Percentiles rank a stretch among this genome's conserved stretches.
Conservation (phyloP, 306 rosid species). For the Medicago ruthenica region DNA sequence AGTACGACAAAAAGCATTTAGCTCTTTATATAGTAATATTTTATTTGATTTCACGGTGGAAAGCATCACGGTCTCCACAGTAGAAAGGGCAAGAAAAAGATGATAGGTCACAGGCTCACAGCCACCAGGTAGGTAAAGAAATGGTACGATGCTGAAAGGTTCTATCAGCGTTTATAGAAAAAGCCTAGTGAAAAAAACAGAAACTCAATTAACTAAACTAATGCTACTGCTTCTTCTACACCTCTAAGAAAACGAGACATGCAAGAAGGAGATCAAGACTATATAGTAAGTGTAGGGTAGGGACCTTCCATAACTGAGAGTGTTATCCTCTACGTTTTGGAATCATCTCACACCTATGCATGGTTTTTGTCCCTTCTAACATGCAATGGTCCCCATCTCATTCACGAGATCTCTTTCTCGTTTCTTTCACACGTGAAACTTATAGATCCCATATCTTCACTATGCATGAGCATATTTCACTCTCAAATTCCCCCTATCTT, state of each 20-base stretch:
- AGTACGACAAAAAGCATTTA: neutral
- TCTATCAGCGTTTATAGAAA: constrained; percentile 34
- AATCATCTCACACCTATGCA: constrained; percentile 24
- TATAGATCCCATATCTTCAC: neutral
- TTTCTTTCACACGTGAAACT: constrained; percentile 35
- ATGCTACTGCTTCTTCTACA: neutral
- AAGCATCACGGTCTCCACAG: constrained; percentile 4
- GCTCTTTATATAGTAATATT: neutral
- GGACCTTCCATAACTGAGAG: constrained; percentile 46
- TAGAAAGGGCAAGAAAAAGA: neutral
- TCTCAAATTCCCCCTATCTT: too few species aligned
- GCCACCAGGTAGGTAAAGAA: constrained; percentile 3
- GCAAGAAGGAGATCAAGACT: constrained; percentile 20
- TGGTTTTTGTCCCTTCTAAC: constrained; percentile 61
- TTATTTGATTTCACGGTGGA: neutral
- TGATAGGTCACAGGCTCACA: neutral
- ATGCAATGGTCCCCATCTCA: constrained; percentile 56
- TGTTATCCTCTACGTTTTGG: constrained; percentile 41
- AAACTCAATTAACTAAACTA: neutral
- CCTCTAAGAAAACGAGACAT: constrained; percentile 28
- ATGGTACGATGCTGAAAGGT: constrained; percentile 8
- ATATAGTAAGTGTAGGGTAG: constrained; percentile 22
- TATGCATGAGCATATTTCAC: neutral
- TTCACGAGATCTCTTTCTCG: constrained; percentile 48
- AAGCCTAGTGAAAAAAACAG: constrained; percentile 20